Percentiles rank a stretch among this genome's conserved stretches.
Evolutionary conservation across 306 rosid species (phyloP).

Genomic region (Lotus japonicus): DNA sequence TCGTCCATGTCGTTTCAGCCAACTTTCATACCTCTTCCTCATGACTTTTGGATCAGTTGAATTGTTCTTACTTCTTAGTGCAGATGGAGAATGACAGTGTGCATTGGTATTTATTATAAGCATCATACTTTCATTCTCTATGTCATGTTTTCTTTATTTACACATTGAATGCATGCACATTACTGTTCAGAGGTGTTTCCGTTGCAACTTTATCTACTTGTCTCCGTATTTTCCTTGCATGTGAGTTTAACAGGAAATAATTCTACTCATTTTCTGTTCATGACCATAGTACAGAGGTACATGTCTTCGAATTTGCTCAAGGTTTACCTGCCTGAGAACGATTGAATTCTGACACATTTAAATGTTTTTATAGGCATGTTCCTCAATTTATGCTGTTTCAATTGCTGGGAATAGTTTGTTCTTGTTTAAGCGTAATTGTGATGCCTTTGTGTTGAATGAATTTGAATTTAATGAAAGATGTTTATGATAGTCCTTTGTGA

Average conservation of each 20-base stretch:
- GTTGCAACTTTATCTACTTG: too few species aligned
- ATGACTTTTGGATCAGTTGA: slow-evolving; percentile 10
- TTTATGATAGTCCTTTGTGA: background rate
- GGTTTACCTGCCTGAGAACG: too few species aligned
- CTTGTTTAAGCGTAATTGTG: background rate
- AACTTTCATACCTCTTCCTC: slow-evolving; percentile 45
- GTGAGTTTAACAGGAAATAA: too few species aligned
- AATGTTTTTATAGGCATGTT: background rate
- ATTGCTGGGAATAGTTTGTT: background rate
- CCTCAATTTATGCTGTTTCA: slow-evolving; percentile 1
- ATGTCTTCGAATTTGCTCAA: background rate
- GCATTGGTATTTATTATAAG: slow-evolving; percentile 1
- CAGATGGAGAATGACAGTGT: background rate
- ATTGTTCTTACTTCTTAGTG: slow-evolving; percentile 2
- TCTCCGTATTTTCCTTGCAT: too few species aligned
- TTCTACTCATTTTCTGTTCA: slow-evolving; percentile 7
- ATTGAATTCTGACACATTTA: background rate
- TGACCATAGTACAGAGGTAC: slow-evolving; percentile 6
- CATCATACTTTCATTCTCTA: background rate
- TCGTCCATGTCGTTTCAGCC: slow-evolving; percentile 36
- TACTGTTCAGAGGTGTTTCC: background rate
- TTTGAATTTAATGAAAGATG: background rate
- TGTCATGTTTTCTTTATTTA: too few species aligned
- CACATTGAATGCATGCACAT: too few species aligned
- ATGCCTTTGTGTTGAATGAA: background rate